These are phyloP conservation scores for Alternaria burnsii DNA, from an alignment of 2,329 filamentous ascomycete species.

Conservation along the genomic window DNA sequence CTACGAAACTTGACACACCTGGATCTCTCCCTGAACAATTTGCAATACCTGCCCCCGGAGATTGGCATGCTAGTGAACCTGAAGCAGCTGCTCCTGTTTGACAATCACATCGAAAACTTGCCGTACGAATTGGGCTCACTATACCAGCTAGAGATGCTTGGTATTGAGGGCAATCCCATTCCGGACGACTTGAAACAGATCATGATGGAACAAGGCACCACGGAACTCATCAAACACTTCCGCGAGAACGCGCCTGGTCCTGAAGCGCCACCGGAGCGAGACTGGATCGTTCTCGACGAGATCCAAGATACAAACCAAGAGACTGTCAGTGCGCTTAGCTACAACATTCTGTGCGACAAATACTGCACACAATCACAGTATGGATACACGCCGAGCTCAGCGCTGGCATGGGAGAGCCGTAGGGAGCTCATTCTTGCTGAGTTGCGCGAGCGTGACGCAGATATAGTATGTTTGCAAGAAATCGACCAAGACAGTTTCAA, in stretches of 20 bases:
- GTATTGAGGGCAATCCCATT: slow-evolving; percentile 90
- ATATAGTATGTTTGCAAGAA: slow-evolving; percentile 93
- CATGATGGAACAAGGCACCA: slow-evolving; percentile 87
- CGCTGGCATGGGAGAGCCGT: slow-evolving; percentile 87
- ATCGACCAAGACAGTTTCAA: slow-evolving; percentile 92
- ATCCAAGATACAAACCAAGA: slow-evolving; percentile 61
- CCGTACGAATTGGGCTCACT: slow-evolving; percentile 89
- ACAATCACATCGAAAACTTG: slow-evolving; percentile 84
- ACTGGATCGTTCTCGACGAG: slow-evolving; percentile 78
- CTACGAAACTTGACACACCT: slow-evolving; percentile 83
- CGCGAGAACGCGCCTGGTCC: slow-evolving; percentile 85
- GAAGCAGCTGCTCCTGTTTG: slow-evolving; percentile 84
- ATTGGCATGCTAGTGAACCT: slow-evolving; percentile 97
- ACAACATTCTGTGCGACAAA: slow-evolving; percentile 95
- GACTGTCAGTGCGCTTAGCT: slow-evolving; percentile 85
- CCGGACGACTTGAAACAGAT: slow-evolving; percentile 79
- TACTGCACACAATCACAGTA: slow-evolving; percentile 87
- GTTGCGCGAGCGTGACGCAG: slow-evolving; percentile 78
- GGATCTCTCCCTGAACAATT: slow-evolving; percentile 87
- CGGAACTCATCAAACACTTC: slow-evolving; percentile 81
- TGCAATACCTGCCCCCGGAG: slow-evolving; percentile 83
- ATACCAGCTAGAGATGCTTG: slow-evolving; percentile 86
- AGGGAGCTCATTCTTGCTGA: slow-evolving; percentile 84
- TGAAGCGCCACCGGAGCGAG: slow-evolving; percentile 76
- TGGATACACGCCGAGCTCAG: slow-evolving; percentile 85